These are phyloP conservation scores for Geranium incanum DNA, from an alignment of 441 rosid species.

Conservation along the genomic window DNA sequence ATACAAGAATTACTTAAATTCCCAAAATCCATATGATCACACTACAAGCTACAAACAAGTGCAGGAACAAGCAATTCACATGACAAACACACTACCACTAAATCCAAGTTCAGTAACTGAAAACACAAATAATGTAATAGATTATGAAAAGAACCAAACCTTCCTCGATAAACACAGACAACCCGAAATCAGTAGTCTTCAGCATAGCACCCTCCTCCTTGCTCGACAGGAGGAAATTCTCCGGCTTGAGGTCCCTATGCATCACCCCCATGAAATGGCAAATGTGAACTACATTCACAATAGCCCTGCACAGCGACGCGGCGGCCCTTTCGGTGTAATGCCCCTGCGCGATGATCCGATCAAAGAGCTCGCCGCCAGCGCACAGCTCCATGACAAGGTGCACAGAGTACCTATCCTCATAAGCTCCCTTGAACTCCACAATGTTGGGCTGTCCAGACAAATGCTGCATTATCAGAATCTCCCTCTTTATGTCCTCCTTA, in stretches of 20 bases:
- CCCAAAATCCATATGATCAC: no score
- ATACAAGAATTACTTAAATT: no score
- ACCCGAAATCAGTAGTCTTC: conserved; percentile 86
- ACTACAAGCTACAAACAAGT: no score
- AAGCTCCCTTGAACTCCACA: conserved; percentile 79
- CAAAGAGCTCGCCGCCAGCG: conserved; percentile 95
- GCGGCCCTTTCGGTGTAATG: conserved; percentile 89
- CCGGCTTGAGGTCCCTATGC: conserved; percentile 59
- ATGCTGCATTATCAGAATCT: conserved; percentile 81
- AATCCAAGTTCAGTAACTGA: neutral
- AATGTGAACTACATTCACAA: conserved; percentile 74
- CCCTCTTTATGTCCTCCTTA: conserved; percentile 71
- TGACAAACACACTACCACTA: neutral
- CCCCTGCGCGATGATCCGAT: conserved; percentile 64
- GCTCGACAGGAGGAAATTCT: conserved; percentile 73
- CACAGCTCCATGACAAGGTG: conserved; percentile 96
- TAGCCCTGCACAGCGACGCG: conserved; percentile 52
- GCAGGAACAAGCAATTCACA: no score
- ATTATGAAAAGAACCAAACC: conserved; percentile 32
- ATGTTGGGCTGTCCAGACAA: conserved; percentile 80
- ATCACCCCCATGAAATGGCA: conserved; percentile 61
- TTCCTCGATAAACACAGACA: conserved; percentile 86
- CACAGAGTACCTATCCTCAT: conserved; percentile 74
- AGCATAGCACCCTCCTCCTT: conserved; percentile 59
- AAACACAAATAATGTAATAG: neutral